Evolutionary conservation across 176 grass and related monocot species (phyloP).

Genomic region (Triticum turgidum): DNA sequence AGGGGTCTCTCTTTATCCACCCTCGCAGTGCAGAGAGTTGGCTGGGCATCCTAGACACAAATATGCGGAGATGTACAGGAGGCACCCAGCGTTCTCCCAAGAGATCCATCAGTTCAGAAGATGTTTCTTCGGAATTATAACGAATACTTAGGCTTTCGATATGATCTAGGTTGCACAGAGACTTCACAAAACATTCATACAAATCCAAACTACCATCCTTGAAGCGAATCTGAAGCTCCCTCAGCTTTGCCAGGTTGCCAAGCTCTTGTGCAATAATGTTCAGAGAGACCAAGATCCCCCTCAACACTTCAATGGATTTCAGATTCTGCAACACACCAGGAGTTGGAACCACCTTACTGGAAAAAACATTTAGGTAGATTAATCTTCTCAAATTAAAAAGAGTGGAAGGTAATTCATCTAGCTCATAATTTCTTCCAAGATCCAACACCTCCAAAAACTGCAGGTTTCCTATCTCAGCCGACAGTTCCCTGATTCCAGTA

Average conservation of each 20-base stretch:
- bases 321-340: background rate
- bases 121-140: background rate
- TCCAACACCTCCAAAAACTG: too few relatives aligned
- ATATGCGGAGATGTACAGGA: background rate
- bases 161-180: background rate
- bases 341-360: accelerated
- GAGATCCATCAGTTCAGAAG: background rate
- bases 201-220: background rate
- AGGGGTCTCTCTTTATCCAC: background rate
- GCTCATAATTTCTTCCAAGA: accelerated
- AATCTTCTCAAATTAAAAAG: too few relatives aligned
- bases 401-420: too few relatives aligned
- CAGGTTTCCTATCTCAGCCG: too few relatives aligned
- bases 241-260: background rate
- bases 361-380: too few relatives aligned
- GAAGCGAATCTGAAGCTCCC: background rate
- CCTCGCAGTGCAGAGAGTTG: background rate
- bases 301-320: background rate
- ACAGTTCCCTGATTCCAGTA: accelerated
- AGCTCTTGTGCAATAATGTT: background rate
- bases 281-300: background rate
- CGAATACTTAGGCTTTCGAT: accelerated
- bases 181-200: background rate
- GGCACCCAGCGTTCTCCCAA: background rate
- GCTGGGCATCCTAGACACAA: accelerated